Conservation (phyloP, 176 grass and related monocot species). For the Thinopyrum elongatum region DNA sequence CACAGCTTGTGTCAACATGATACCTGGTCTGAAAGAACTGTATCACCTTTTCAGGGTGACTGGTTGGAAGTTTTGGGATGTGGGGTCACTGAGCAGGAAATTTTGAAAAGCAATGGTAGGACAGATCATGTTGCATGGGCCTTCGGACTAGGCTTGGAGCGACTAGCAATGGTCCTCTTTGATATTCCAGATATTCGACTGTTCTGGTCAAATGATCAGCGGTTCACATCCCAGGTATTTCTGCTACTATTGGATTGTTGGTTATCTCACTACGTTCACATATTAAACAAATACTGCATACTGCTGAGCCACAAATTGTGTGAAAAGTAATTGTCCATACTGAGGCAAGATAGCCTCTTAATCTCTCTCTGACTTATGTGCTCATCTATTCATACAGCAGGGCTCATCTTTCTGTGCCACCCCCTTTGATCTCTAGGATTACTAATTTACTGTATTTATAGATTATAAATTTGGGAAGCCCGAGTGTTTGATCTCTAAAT, state of each 20-base stretch:
- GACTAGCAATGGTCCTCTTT: constrained; percentile 89
- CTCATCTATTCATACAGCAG: not conserved
- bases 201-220: constrained; percentile 88
- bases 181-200: constrained; percentile 83
- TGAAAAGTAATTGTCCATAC: not conserved
- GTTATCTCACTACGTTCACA: not conserved
- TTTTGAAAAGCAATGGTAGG: constrained; percentile 79
- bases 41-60: constrained; percentile 54
- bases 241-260: not conserved
- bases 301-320: not conserved
- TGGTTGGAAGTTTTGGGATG: constrained; percentile 98
- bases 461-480: not conserved
- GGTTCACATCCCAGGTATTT: constrained; percentile 90
- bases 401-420: not conserved
- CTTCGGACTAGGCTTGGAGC: constrained; percentile 89
- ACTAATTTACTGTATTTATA: not conserved
- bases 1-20: constrained; percentile 1
- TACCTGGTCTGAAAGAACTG: constrained; percentile 9
- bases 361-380: not conserved
- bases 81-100: constrained; percentile 92
- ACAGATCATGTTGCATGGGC: constrained; percentile 86
- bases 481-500: not conserved
- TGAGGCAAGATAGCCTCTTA: not conserved
- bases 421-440: not conserved
- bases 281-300: not conserved